Evolutionary conservation across 2,329 filamentous ascomycete genomes (phyloP).

Genomic region (Epichloe coenophiala): DNA sequence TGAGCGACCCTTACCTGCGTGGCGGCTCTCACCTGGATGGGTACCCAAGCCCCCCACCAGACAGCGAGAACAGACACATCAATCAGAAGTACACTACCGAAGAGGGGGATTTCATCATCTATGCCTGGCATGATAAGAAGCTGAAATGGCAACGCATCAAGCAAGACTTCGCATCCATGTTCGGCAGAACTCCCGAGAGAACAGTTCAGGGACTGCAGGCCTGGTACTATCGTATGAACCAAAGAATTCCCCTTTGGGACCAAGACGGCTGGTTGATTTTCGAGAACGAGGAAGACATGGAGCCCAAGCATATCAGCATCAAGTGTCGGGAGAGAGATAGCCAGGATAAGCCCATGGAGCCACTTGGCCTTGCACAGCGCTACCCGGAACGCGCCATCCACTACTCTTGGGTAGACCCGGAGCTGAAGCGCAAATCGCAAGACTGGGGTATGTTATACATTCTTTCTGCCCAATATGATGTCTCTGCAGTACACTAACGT

Average conservation of each 20-base stretch:
- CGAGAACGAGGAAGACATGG: constrained; percentile 24
- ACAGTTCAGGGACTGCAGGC: constrained; percentile 28
- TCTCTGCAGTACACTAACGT: background rate
- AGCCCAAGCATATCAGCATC: constrained; percentile 23
- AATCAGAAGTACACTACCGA: constrained; percentile 31
- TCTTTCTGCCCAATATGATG: background rate
- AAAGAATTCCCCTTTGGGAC: constrained; percentile 26
- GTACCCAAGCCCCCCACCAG: constrained; percentile 24
- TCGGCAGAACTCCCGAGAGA: constrained; percentile 23
- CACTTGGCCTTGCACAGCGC: constrained; percentile 25
- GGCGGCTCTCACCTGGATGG: constrained; percentile 12
- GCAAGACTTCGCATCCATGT: constrained; percentile 25
- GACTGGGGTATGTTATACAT: constrained; percentile 25
- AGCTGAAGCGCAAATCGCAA: constrained; percentile 23
- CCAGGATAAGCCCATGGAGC: constrained; percentile 23
- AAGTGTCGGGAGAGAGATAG: constrained; percentile 26
- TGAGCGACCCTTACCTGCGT: constrained; percentile 13
- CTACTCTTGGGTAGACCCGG: constrained; percentile 30
- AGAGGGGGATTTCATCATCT: constrained; percentile 31
- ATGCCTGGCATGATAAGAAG: constrained; percentile 30
- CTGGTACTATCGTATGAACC: constrained; percentile 31
- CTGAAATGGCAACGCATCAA: constrained; percentile 28
- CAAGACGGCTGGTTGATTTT: constrained; percentile 27
- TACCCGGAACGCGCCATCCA: constrained; percentile 33
- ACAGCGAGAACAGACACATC: constrained; percentile 25